Evolutionary conservation across 257 asterid species (phyloP).

Genomic region (Solanum arcanum): DNA sequence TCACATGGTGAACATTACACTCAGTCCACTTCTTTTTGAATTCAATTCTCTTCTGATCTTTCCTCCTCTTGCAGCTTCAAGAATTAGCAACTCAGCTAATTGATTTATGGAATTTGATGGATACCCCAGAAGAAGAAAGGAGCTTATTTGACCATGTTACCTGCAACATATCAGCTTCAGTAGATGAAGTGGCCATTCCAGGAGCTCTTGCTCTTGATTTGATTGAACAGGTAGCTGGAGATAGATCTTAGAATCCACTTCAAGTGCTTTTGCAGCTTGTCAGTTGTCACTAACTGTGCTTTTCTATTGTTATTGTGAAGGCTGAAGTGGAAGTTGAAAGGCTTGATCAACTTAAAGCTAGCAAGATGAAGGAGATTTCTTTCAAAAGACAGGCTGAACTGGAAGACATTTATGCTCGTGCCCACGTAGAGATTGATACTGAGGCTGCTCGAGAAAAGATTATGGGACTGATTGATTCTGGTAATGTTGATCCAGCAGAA

Average conservation of each 20-base stretch:
- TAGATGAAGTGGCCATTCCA: conserved; percentile 71
- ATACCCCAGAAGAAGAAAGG: conserved; percentile 71
- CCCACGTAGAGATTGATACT: conserved; percentile 78
- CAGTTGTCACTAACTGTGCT: not conserved
- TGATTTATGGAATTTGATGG: conserved; percentile 99
- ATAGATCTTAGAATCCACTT: not conserved
- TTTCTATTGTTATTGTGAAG: conserved; percentile 23
- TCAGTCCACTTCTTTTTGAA: not conserved
- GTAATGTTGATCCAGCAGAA: conserved; percentile 77
- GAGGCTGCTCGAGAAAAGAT: conserved; percentile 77
- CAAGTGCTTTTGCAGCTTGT: not conserved
- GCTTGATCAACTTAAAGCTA: conserved; percentile 87
- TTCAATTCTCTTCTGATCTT: not conserved
- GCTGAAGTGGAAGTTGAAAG: conserved; percentile 96
- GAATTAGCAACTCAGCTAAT: conserved; percentile 77
- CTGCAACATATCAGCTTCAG: conserved; percentile 80
- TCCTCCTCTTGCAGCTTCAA: conserved; percentile 65
- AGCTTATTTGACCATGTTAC: conserved; percentile 60
- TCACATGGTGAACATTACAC: not conserved
- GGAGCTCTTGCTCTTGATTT: conserved; percentile 87
- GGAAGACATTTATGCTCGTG: conserved; percentile 76
- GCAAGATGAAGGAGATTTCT: conserved; percentile 97
- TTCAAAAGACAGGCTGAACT: conserved; percentile 88
- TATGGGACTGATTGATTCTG: conserved; percentile 72
- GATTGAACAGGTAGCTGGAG: conserved; percentile 59